phyloP scores from a whole-genome alignment of 805 yeast genomes.

The Candida schatavii region DNA sequence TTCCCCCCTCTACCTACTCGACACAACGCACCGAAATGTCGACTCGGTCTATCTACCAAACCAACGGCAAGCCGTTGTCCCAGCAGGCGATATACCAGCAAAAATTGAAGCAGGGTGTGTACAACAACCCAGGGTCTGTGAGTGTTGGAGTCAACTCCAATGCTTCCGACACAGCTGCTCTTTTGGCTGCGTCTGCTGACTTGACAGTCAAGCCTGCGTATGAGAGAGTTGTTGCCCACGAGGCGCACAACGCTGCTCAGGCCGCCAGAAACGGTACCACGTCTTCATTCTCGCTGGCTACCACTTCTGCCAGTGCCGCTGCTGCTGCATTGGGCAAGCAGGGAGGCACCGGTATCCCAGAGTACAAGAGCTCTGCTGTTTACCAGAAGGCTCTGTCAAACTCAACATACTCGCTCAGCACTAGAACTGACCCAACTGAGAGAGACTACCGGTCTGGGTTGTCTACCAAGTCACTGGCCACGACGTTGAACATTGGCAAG shows the following conservation, averaged over 20 bases:
- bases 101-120: constrained; percentile 66
- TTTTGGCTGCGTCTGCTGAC: constrained; percentile 67
- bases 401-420: constrained; percentile 44
- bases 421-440: constrained; percentile 43
- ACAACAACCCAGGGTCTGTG: constrained; percentile 45
- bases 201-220: constrained; percentile 59
- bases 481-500: constrained; percentile 31
- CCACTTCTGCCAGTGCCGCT: constrained; percentile 51
- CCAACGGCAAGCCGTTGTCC: constrained; percentile 67
- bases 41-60: constrained; percentile 52
- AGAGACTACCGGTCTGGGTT: constrained; percentile 34
- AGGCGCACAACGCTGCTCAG: constrained; percentile 65
- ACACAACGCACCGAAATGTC: too few relatives aligned
- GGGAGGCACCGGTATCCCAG: constrained; percentile 33
- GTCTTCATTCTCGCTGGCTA: constrained; percentile 46
- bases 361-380: constrained; percentile 27
- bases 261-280: constrained; percentile 44
- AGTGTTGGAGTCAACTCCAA: constrained; percentile 63
- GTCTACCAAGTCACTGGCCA: constrained; percentile 12
- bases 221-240: constrained; percentile 56
- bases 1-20: too few relatives aligned
- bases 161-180: constrained; percentile 76
- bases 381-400: constrained; percentile 33
- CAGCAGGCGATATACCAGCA: constrained; percentile 76
- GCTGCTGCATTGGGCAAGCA: constrained; percentile 24